These are phyloP conservation scores for Onygenales sp. DNA, from an alignment of 2,329 filamentous ascomycete genomes.

Conservation along the genomic window DNA sequence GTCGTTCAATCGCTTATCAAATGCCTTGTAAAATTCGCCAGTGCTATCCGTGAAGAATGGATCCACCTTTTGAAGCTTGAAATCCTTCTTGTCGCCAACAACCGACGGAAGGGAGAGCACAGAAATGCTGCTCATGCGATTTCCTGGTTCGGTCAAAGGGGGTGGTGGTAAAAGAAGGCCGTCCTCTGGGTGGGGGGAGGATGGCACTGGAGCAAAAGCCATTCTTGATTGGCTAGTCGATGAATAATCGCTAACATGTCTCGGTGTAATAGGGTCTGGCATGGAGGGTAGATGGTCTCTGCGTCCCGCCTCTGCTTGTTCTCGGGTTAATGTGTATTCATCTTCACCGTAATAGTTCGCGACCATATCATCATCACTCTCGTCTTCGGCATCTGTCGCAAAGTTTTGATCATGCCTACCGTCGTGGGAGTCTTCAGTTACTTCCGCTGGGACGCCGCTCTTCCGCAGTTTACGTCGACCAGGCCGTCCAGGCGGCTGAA, in stretches of 20 bases:
- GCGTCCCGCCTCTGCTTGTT: constrained; percentile 24
- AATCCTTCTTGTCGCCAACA: constrained; percentile 52
- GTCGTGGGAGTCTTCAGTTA: constrained; percentile 7
- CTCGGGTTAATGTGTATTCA: constrained; percentile 28
- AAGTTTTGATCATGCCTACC: constrained; percentile 21
- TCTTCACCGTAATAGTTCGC: constrained; percentile 29
- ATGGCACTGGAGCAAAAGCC: too few species aligned
- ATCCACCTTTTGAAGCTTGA: constrained; percentile 55
- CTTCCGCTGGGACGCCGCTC: background rate
- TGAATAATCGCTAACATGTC: too few species aligned
- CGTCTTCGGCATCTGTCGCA: constrained; percentile 24
- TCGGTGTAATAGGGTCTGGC: background rate
- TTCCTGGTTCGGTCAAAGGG: constrained; percentile 10
- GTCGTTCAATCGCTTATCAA: constrained; percentile 47
- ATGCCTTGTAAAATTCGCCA: constrained; percentile 51
- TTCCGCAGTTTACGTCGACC: background rate
- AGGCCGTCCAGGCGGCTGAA: constrained; percentile 2
- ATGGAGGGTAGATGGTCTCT: background rate
- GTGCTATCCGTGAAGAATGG: constrained; percentile 58
- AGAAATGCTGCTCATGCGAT: constrained; percentile 33
- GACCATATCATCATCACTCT: constrained; percentile 29
- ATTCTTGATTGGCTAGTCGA: constrained; percentile 10
- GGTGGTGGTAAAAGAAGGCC: background rate
- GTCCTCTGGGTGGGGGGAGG: background rate
- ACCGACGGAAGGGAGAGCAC: constrained; percentile 48